These are phyloP conservation scores for Hymenoscyphus albidus DNA, from an alignment of 2,329 filamentous ascomycete species.

Conservation along the genomic window DNA sequence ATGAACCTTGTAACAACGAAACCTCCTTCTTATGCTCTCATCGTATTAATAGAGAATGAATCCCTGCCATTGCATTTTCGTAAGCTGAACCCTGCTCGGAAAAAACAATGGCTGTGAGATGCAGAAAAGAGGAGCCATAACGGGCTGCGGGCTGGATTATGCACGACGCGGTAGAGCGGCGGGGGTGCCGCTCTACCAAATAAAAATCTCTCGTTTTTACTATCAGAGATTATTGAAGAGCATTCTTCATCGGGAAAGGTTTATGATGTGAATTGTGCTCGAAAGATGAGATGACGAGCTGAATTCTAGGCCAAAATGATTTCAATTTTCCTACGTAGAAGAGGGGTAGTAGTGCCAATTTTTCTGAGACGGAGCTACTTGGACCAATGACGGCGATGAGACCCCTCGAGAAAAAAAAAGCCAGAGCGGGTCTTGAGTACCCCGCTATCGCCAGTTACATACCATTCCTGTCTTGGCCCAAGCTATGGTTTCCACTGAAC, in stretches of 20 bases:
- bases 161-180: too few relatives aligned
- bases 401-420: neutral
- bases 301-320: too few relatives aligned
- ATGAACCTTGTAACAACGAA: neutral
- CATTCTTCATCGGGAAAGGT: too few relatives aligned
- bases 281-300: too few relatives aligned
- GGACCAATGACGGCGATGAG: neutral
- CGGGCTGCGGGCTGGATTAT: neutral
- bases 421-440: neutral
- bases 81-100: neutral
- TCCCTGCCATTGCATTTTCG: neutral
- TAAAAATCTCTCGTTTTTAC: too few relatives aligned
- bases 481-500: too few relatives aligned
- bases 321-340: too few relatives aligned
- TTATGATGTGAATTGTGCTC: too few relatives aligned
- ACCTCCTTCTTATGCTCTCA: neutral
- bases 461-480: too few relatives aligned
- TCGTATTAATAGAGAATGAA: neutral
- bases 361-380: neutral
- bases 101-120: neutral
- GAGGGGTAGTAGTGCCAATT: too few relatives aligned
- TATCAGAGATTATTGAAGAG: too few relatives aligned
- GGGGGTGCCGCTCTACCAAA: too few relatives aligned
- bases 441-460: neutral
- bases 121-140: slow-evolving; percentile 1